Conservation (phyloP, 2,329 filamentous ascomycete genomes). For the Xylariaceae sp. region DNA sequence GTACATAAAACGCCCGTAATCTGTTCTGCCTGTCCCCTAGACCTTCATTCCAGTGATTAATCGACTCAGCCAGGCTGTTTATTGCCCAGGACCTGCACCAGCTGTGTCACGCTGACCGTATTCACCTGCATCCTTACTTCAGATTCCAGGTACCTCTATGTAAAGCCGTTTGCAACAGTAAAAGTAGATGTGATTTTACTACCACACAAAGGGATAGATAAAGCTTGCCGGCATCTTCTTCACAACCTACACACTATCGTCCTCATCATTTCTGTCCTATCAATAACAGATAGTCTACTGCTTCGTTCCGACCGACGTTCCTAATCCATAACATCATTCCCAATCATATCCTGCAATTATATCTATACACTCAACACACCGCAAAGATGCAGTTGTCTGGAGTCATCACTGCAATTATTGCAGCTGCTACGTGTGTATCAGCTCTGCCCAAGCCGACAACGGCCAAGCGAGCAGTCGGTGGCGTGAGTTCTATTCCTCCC, state of each 20-base stretch:
- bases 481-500: conserved; percentile 47
- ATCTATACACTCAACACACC: conserved; percentile 9
- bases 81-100: neutral
- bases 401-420: conserved; percentile 34
- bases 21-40: neutral
- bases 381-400: conserved; percentile 38
- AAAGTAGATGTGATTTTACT: conserved; percentile 14
- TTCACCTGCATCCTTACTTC: too few species aligned
- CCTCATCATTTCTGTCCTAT: neutral
- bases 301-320: neutral
- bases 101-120: neutral
- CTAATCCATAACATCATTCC: neutral
- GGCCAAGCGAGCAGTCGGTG: conserved; percentile 52
- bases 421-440: conserved; percentile 33
- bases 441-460: conserved; percentile 40
- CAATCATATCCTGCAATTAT: neutral
- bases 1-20: neutral
- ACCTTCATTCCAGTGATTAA: neutral
- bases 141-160: too few species aligned
- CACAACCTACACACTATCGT: neutral
- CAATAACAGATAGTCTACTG: neutral
- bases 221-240: neutral
- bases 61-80: neutral
- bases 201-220: conserved; percentile 19
- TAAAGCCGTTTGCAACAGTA: conserved; percentile 6